phyloP scores from a whole-genome alignment of 2,329 filamentous ascomycete genomes.

The Cladorrhinum sp. region DNA sequence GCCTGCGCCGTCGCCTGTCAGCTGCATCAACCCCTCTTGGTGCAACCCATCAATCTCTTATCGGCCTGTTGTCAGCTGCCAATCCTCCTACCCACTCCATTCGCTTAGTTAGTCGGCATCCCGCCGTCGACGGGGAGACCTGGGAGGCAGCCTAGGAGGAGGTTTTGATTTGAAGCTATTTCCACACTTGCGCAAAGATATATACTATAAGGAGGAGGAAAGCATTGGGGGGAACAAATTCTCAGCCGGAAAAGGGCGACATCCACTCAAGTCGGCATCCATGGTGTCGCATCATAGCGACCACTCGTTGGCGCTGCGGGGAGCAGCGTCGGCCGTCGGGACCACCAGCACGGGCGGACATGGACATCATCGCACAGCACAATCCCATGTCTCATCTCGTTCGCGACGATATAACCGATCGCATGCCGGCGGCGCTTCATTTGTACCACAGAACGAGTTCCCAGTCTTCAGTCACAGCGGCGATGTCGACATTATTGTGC shows the following conservation, averaged over 20 bases:
- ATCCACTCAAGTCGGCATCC: conserved; percentile 19
- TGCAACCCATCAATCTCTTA: conserved; percentile 13
- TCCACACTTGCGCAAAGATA: neutral
- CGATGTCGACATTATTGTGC: conserved; percentile 86
- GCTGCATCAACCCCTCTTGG: conserved; percentile 22
- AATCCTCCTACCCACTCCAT: conserved; percentile 8
- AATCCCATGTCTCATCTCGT: conserved; percentile 29
- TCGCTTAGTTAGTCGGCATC: conserved; percentile 2
- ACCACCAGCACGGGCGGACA: conserved; percentile 22
- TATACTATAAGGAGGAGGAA: neutral
- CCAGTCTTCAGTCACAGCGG: conserved; percentile 86
- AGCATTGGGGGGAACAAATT: conserved; percentile 2
- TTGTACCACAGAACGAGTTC: conserved; percentile 82
- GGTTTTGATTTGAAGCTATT: neutral
- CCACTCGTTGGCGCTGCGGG: conserved; percentile 34
- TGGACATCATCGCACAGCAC: conserved; percentile 9
- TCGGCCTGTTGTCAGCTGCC: conserved; percentile 24
- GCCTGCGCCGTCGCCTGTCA: neutral
- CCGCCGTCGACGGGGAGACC: neutral
- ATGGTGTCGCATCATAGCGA: conserved; percentile 36
- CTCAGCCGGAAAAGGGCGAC: neutral
- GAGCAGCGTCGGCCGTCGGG: conserved; percentile 33
- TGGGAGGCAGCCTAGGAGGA: conserved; percentile 22
- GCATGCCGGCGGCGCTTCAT: conserved; percentile 68
- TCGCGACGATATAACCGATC: conserved; percentile 69